Base-by-base conservation (phyloP, 225 moss, liverwort and hornwort species). In the Bryum argenteum region DNA sequence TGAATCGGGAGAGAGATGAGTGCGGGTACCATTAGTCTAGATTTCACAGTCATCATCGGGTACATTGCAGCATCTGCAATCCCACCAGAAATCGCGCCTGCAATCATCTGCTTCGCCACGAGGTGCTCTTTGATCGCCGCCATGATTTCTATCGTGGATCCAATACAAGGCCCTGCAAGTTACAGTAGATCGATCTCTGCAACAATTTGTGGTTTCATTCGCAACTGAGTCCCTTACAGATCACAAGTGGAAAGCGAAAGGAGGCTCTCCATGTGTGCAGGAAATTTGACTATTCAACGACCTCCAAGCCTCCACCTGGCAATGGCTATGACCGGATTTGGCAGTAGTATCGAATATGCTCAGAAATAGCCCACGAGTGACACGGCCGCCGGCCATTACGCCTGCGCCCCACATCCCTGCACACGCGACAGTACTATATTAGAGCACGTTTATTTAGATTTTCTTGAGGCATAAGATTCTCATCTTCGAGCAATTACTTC, bases 41-140 rank as follows among this genome's bases (percentile, higher is more conserved):
- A 86, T 64, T 92, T 92, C 11, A 48, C 90, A 9, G 92, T 92
- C 88, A 90, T 86, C 92, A 90, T 92, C 1, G 88, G 92, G 43
- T 86, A 92, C 86, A 73, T 92, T 11, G 86, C 57, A 70, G 86
- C 88, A 71, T 92, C 92, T 16, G 84, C 92, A 33, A 88, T 66
- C 39, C 65, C 80, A 40, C 88, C 90, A 26, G 83, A 83, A 28
- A 83, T 40, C 16, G 86, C 90, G 56, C 86, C 88, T 15, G 86
- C 84, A n/a, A 87, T 17, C 63, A 88, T 66, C 69, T 93, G 84
- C 74, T 90, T 90, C 24, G 70, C 76, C n/a, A 85, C 57, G 9
- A 91, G 71, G 62, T 51, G 8, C 16, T 69, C 62, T 20, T 69
- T 39, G 59, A 23, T 53, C 19, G 9, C 3, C 15, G 48, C 48